phyloP scores from a whole-genome alignment of 345 rosid genomes.

The Fremontodendron californicum region DNA sequence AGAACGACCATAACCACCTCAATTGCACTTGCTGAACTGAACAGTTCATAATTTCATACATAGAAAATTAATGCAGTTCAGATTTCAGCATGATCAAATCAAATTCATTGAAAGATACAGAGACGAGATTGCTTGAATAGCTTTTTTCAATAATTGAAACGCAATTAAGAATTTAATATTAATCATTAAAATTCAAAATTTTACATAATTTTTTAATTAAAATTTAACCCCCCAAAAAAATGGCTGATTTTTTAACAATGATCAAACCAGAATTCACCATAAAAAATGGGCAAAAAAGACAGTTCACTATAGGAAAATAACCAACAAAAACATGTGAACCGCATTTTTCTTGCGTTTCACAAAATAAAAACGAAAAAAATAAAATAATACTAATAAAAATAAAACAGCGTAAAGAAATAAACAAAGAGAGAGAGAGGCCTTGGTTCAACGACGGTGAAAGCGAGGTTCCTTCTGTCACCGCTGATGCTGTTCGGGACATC shows the following conservation, averaged over 20 bases:
- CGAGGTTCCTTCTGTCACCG: conserved; percentile 46
- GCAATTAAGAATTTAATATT: neutral
- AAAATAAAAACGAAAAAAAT: neutral
- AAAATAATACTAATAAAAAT: neutral
- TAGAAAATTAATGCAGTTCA: neutral
- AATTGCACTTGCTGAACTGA: neutral
- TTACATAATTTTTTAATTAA: neutral
- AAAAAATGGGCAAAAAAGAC: neutral
- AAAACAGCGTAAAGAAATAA: conserved; percentile 10
- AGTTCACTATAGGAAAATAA: conserved; percentile 13
- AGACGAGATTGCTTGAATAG: neutral
- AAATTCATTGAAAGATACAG: neutral
- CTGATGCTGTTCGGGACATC: conserved; percentile 38
- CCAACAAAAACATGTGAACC: neutral
- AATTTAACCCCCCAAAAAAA: neutral
- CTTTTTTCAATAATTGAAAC: neutral
- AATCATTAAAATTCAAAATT: neutral
- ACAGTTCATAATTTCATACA: neutral
- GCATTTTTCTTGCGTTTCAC: neutral
- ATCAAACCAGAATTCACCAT: conserved; percentile 2
- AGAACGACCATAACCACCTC: neutral
- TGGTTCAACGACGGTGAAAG: conserved; percentile 57
- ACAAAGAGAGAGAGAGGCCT: conserved; percentile 35
- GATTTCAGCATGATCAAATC: neutral
- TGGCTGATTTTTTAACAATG: neutral